Conservation (phyloP, 345 rosid species). For the Gossypium arboreum region DNA sequence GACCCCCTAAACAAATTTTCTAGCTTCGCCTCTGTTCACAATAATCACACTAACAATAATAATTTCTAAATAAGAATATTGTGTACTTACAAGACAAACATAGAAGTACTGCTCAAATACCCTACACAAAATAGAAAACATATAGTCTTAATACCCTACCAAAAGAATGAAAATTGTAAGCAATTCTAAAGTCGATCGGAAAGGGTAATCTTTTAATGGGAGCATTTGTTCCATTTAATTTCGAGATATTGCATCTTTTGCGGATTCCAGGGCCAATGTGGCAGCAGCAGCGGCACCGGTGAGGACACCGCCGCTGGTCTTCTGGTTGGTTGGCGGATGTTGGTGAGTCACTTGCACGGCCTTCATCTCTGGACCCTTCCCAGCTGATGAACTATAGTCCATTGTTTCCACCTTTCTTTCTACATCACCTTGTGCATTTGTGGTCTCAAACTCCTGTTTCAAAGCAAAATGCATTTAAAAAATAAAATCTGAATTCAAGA, state of each 20-base stretch:
- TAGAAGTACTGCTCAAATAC: not conserved
- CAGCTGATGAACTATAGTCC: conserved; percentile 39
- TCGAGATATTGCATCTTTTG: conserved; percentile 43
- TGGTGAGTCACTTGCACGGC: conserved; percentile 49
- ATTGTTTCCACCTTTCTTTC: not conserved
- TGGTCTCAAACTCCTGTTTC: not conserved
- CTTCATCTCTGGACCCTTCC: conserved; percentile 44
- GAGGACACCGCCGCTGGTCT: conserved; percentile 56
- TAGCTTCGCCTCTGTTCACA: too few species aligned
- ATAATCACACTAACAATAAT: too few species aligned
- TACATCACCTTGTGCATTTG: not conserved
- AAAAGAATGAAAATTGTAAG: not conserved
- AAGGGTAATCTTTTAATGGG: not conserved
- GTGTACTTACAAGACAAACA: not conserved
- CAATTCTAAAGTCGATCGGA: not conserved
- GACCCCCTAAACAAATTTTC: too few species aligned
- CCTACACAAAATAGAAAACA: not conserved
- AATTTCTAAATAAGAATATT: too few species aligned
- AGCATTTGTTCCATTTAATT: not conserved
- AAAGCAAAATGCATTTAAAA: not conserved
- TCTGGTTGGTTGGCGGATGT: conserved; percentile 20
- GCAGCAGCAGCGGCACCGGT: conserved; percentile 58
- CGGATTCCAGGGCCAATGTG: conserved; percentile 46
- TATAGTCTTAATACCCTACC: not conserved
- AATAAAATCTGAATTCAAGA: not conserved